Conservation (phyloP, 805 yeast species). For the Candida coleopterorum region DNA sequence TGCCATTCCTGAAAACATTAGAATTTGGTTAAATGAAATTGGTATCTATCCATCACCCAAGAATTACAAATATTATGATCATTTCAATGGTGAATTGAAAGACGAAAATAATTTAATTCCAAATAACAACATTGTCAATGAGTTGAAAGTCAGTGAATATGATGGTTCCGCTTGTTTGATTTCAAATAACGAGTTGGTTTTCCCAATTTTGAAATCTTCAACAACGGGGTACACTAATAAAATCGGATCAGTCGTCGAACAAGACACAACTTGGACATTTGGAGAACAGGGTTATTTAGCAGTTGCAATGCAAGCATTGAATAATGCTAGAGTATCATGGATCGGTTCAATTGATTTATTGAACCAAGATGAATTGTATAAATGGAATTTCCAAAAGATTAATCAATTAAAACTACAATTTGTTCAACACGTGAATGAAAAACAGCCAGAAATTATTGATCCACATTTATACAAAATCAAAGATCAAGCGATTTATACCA, state of each 20-base stretch:
- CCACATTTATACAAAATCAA: conserved; percentile 60
- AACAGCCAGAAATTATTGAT: conserved; percentile 37
- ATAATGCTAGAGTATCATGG: conserved; percentile 79
- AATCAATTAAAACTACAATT: conserved; percentile 55
- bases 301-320: conserved; percentile 74
- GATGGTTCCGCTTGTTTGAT: conserved; percentile 66
- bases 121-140: conserved; percentile 10
- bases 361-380: conserved; percentile 18
- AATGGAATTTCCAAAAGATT: conserved; percentile 74
- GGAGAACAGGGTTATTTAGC: conserved; percentile 76
- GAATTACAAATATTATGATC: conserved; percentile 59
- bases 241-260: conserved; percentile 39
- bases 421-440: conserved; percentile 52
- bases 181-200: conserved; percentile 59
- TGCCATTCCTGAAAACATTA: conserved; percentile 39
- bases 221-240: conserved; percentile 55
- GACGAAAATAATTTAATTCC: conserved; percentile 16
- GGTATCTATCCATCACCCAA: conserved; percentile 85
- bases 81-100: conserved; percentile 39
- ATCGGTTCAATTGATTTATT: conserved; percentile 64
- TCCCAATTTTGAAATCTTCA: conserved; percentile 69
- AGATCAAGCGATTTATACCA: conserved; percentile 58
- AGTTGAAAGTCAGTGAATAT: conserved; percentile 8
- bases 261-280: conserved; percentile 61
- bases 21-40: conserved; percentile 66